Percentiles rank a stretch among this genome's conserved stretches.
These are phyloP conservation scores for Mortierella sp. DNA, from an alignment of 371 early-diverging fungal genomes.

Conservation along the genomic window DNA sequence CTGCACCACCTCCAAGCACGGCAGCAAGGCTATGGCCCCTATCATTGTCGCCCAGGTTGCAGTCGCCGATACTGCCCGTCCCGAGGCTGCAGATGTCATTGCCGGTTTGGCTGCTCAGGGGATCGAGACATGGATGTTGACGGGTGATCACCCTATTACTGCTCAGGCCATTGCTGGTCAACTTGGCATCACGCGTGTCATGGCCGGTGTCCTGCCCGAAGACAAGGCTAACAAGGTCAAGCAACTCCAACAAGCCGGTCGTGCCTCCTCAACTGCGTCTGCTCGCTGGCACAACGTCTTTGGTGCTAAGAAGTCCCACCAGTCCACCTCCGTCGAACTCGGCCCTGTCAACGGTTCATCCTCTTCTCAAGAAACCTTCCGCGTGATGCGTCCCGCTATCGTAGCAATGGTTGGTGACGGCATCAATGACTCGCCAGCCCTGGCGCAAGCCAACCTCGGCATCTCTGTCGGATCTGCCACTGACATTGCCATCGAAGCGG, in stretches of 20 bases:
- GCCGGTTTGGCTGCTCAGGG: conserved; percentile 61
- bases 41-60: conserved; percentile 69
- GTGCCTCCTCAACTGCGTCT: conserved; percentile 7
- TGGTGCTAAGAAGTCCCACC: not conserved
- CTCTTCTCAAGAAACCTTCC: not conserved
- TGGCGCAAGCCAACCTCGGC: conserved; percentile 92
- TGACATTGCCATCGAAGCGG: conserved; percentile 87
- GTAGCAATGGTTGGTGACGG: conserved; percentile 90
- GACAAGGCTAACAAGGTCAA: conserved; percentile 77
- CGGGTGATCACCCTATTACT: conserved; percentile 76
- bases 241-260: conserved; percentile 64
- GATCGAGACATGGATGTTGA: conserved; percentile 81
- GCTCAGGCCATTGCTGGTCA: conserved; percentile 72
- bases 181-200: conserved; percentile 68
- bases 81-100: conserved; percentile 67
- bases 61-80: conserved; percentile 70
- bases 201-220: conserved; percentile 76
- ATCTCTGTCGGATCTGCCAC: conserved; percentile 85
- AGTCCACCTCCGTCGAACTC: conserved; percentile 13
- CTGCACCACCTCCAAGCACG: conserved; percentile 35
- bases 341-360: not conserved
- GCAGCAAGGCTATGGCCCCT: conserved; percentile 51
- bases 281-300: conserved; percentile 23
- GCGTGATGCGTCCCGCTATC: conserved; percentile 54
- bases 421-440: conserved; percentile 94